Base-by-base conservation (phyloP, 805 yeast genomes). In the Barnettozyma sp. region DNA sequence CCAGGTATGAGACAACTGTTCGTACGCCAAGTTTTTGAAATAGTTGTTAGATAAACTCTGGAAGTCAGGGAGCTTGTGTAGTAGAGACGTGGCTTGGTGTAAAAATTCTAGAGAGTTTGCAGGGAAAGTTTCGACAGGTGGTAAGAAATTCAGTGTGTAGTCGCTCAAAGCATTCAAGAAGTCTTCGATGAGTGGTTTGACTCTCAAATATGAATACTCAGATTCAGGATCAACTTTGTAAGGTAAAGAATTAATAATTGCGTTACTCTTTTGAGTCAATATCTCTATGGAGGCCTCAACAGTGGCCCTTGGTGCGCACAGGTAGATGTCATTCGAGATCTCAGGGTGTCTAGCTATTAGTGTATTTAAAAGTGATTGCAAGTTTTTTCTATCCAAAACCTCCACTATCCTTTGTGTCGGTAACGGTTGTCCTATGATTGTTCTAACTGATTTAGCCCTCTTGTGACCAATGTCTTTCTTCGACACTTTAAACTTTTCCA, bases 141-240 rank as follows among this genome's bases (percentile, higher is more conserved):
- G 87, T 41, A 85, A 61, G 47, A 78, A 80, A 47, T 72, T 74
- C 39, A 80, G 63, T 5, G 83, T 77, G 54, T 79, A 84, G 56
- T 85, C 95, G 13, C 82, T 73, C 36, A 86, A 62, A 16, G 84
- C 76, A 42, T 68, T 66, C 41, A 82, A 69, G 46, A 85, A 83
- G 46, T 82, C 92, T 40, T 72, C 71, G 42, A 83, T 69, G 39
- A 65, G 59, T 6, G 81, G 73, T 49, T 82, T 76, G 24, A 86
- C 82, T 38, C 95, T 66, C 39, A 82, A 59, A 54, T 75, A 85
- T 5, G 88, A 76, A 52, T 85, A 85, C 55, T 85, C 95, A 31
- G 82, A 73, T 24, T 71, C 65, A 8, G 70, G 65, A 47, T 82
- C 87, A 43, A 84, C 85, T 45, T 78, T 78, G 55, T 82, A 84